Percentiles rank a stretch among this genome's conserved stretches.
Conservation (phyloP, 1,284 basidiomycete species). For the Trichosporon coremiiforme region DNA sequence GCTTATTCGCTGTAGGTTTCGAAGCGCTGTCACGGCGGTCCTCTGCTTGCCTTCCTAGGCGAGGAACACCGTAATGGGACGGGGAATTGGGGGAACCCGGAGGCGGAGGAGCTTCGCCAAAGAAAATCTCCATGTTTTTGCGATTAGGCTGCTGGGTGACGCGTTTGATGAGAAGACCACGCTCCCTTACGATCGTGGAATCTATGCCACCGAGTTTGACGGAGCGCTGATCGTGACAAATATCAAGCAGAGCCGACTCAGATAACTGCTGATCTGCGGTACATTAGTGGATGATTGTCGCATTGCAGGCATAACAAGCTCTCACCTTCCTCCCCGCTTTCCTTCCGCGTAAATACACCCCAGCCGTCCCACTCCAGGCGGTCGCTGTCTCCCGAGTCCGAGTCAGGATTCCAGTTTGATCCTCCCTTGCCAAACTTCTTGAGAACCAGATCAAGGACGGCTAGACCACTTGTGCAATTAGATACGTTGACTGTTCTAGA, state of each 20-base stretch:
- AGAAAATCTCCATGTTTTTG: conserved; percentile 62
- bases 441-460: conserved; percentile 80
- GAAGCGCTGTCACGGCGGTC: conserved; percentile 22
- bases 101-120: conserved; percentile 62
- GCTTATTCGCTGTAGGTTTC: conserved; percentile 56
- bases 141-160: conserved; percentile 58
- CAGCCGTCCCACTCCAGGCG: conserved; percentile 80
- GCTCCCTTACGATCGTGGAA: conserved; percentile 62
- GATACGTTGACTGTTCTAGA: conserved; percentile 76
- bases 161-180: conserved; percentile 73
- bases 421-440: conserved; percentile 79
- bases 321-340: conserved; percentile 64
- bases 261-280: conserved; percentile 69
- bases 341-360: conserved; percentile 72
- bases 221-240: conserved; percentile 81
- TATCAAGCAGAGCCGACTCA: conserved; percentile 76
- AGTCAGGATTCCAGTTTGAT: conserved; percentile 36
- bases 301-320: conserved; percentile 24
- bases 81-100: conserved; percentile 59
- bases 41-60: conserved; percentile 35
- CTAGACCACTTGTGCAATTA: conserved; percentile 74
- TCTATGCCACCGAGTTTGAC: conserved; percentile 49
- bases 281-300: neutral
- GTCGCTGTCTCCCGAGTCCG: conserved; percentile 58
- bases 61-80: conserved; percentile 51